phyloP scores from a whole-genome alignment of 2,329 filamentous ascomycete species.

The Aspergillus puulaauensis region DNA sequence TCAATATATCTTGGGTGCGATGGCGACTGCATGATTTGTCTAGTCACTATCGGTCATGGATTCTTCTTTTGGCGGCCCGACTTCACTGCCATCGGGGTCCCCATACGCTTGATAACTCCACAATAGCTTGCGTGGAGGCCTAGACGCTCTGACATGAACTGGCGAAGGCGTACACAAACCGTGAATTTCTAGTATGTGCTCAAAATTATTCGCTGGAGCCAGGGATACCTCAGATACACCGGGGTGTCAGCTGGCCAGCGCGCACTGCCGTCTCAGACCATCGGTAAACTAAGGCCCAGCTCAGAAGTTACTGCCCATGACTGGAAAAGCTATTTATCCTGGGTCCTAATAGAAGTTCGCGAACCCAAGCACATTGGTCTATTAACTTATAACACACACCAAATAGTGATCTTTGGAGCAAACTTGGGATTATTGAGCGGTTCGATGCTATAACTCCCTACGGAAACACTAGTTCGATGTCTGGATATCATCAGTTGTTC shows the following conservation, averaged over 20 bases:
- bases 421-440: not conserved
- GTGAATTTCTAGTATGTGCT: not conserved
- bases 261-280: too few species aligned
- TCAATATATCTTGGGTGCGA: not conserved
- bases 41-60: not conserved
- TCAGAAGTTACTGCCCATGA: not conserved
- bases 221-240: too few species aligned
- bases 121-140: not conserved
- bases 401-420: not conserved
- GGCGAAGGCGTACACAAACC: not conserved
- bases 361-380: not conserved
- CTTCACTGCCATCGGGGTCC: not conserved
- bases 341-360: not conserved
- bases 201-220: too few species aligned
- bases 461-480: not conserved
- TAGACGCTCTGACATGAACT: not conserved
- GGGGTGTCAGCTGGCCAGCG: not conserved
- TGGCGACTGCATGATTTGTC: not conserved
- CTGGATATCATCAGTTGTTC: not conserved
- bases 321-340: not conserved
- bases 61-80: not conserved
- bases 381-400: not conserved
- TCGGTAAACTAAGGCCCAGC: not conserved
- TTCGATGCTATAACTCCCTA: not conserved
- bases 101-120: not conserved